Base-by-base conservation (phyloP, 202 grass and related monocot species). In the Miscanthus sacchariflorus region DNA sequence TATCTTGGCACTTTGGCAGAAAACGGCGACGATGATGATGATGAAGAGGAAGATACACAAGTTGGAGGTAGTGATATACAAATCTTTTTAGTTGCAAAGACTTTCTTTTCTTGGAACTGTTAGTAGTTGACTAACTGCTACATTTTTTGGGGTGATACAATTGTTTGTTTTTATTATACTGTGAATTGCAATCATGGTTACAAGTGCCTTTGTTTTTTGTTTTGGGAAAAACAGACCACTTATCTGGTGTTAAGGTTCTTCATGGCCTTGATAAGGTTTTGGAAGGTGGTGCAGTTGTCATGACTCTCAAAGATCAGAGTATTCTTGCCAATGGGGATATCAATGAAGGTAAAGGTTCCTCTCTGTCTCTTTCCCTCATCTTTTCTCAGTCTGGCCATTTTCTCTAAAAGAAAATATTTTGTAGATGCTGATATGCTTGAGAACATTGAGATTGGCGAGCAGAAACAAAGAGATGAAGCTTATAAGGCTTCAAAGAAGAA, bases 161-260 rank as follows among this genome's bases (percentile, higher is more conserved):
- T 49, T 12, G n/a, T 78, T 72, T 76, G 14, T 48, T 78, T 71
- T 5, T 86, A 38, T 35, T 56, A 74, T 83, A 48, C 52, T 44
- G 13, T 65, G 5, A 72, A 59, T 65, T 40, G 30, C 80, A 33
- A 77, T 72, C n/a, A 56, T 64, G 46, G 14, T 86, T 85, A 89
- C 64, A 77, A 83, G 71, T 88, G 80, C 77, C 9, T 38, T 90
- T 87, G 5, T 81, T 19, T 52, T 79, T 19, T 64, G 1, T 77
- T 81, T 76, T 44, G 9, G 19, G 14, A 7, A 56, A 88, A 33
- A 48, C 27, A 95, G 93, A 91, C 0, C 92, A 99, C 82, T 87
- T 99, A 89, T 95, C 93, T 87, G 97, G 97, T 81, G 91, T 95
- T 27, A 99, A 95, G 90, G 89, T 99, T 88, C 92, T 96, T 90